Conservation (phyloP, 2,329 filamentous ascomycete species). For the Fusarium scirpi region DNA sequence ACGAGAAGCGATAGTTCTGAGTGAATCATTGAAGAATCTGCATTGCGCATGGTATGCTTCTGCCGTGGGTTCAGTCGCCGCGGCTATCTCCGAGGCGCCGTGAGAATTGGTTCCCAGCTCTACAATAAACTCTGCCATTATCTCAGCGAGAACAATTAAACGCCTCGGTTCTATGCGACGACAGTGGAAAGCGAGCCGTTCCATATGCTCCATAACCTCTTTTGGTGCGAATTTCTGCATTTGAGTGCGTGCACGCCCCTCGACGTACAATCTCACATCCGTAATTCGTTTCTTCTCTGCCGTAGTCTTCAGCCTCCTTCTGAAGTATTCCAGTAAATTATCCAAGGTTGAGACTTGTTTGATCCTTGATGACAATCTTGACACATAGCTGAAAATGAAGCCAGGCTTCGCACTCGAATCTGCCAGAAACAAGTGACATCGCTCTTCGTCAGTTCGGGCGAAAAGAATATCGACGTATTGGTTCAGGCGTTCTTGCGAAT, state of each 20-base stretch:
- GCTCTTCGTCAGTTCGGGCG: conserved; percentile 48
- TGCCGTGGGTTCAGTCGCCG: conserved; percentile 4
- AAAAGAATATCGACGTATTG: conserved; percentile 49
- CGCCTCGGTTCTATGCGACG: conserved; percentile 51
- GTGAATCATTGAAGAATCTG: conserved; percentile 49
- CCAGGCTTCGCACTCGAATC: conserved; percentile 41
- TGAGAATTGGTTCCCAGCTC: conserved; percentile 26
- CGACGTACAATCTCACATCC: background rate
- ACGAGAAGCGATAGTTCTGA: conserved; percentile 47
- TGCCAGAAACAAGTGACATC: conserved; percentile 50
- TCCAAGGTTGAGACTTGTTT: conserved; percentile 42
- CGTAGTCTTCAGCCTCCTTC: conserved; percentile 31
- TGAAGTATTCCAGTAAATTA: conserved; percentile 46
- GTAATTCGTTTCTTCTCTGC: conserved; percentile 1
- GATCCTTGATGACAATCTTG: conserved; percentile 46
- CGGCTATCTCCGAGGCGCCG: background rate
- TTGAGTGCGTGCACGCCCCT: conserved; percentile 12
- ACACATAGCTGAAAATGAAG: conserved; percentile 50
- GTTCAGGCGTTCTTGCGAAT: conserved; percentile 40
- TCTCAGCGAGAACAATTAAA: conserved; percentile 48
- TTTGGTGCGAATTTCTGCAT: conserved; percentile 38
- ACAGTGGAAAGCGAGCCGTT: conserved; percentile 49
- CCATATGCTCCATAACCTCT: conserved; percentile 44
- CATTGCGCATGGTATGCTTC: conserved; percentile 49
- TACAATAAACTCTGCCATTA: conserved; percentile 47